Percentiles rank a stretch among this genome's conserved stretches.
Evolutionary conservation across 805 yeast species (phyloP).

Genomic region (Candida oleophila): DNA sequence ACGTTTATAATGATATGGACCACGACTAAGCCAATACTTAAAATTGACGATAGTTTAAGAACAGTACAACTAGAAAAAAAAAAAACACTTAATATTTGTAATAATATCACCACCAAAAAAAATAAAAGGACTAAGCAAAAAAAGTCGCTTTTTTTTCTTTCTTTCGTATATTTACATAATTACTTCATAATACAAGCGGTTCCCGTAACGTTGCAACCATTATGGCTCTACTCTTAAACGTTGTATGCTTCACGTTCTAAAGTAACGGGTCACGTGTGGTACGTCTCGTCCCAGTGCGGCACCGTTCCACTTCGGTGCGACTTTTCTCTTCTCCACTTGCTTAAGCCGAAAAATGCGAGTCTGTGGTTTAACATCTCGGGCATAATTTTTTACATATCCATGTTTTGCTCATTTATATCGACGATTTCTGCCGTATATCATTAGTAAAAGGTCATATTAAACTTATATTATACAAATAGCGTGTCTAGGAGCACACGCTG

Average conservation of each 20-base stretch:
- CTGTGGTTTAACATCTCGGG: not conserved
- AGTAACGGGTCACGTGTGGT: too few species aligned
- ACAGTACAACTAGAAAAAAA: not conserved
- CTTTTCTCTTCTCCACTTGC: not conserved
- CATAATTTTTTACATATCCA: not conserved
- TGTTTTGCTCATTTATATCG: not conserved
- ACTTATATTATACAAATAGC: too few species aligned
- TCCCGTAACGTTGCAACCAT: too few species aligned
- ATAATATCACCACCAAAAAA: too few species aligned
- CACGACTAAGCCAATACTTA: slow-evolving; percentile 7
- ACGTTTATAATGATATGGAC: slow-evolving; percentile 34
- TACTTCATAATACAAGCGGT: too few species aligned
- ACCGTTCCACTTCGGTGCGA: not conserved
- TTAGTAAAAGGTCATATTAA: too few species aligned
- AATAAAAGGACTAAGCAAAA: not conserved
- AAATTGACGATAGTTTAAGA: not conserved
- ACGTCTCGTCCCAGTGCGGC: too few species aligned
- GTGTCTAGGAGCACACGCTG: too few species aligned
- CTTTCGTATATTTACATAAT: too few species aligned
- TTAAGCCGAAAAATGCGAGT: slow-evolving; percentile 2
- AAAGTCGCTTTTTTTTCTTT: too few species aligned
- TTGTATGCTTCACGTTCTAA: too few species aligned
- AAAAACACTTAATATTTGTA: not conserved
- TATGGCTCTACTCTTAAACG: too few species aligned
- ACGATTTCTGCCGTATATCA: not conserved